phyloP scores from a whole-genome alignment of 1,139 yeast genomes.

The Yamadazyma mexicana region DNA sequence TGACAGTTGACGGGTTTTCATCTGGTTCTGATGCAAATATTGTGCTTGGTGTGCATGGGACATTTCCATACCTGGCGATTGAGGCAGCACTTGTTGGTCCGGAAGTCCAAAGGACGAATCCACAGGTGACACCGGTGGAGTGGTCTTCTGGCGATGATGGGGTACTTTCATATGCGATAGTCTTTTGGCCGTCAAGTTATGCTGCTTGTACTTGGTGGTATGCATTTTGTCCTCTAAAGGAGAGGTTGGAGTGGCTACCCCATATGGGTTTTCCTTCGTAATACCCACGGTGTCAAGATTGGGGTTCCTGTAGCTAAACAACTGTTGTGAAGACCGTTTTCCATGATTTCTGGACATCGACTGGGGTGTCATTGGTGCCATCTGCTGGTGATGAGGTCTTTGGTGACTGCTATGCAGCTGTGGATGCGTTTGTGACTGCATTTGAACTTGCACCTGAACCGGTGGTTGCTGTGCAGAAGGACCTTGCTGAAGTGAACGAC shows the following conservation, averaged over 20 bases:
- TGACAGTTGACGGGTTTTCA: background rate
- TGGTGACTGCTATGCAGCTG: too few relatives aligned
- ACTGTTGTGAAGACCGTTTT: slow-evolving; percentile 15
- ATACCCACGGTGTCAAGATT: slow-evolving; percentile 13
- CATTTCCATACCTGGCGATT: too few relatives aligned
- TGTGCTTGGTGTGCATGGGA: background rate
- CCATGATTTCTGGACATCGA: slow-evolving; percentile 1
- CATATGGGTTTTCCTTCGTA: slow-evolving; percentile 17
- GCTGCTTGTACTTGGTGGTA: slow-evolving; percentile 17
- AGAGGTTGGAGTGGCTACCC: slow-evolving; percentile 16
- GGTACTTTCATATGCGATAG: slow-evolving; percentile 17
- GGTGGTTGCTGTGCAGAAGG: background rate
- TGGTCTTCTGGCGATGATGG: background rate
- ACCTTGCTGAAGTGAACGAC: background rate
- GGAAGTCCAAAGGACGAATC: background rate
- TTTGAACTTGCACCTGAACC: background rate
- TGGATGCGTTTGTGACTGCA: background rate
- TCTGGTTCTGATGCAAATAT: background rate
- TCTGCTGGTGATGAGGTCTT: background rate
- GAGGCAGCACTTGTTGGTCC: too few relatives aligned
- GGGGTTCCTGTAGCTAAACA: slow-evolving; percentile 16
- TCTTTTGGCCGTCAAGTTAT: slow-evolving; percentile 19
- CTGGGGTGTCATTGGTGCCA: slow-evolving; percentile 3
- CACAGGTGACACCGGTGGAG: background rate
- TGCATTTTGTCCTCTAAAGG: slow-evolving; percentile 18